Base-by-base conservation (phyloP, 2,329 filamentous ascomycete genomes). In the Alternaria panax region DNA sequence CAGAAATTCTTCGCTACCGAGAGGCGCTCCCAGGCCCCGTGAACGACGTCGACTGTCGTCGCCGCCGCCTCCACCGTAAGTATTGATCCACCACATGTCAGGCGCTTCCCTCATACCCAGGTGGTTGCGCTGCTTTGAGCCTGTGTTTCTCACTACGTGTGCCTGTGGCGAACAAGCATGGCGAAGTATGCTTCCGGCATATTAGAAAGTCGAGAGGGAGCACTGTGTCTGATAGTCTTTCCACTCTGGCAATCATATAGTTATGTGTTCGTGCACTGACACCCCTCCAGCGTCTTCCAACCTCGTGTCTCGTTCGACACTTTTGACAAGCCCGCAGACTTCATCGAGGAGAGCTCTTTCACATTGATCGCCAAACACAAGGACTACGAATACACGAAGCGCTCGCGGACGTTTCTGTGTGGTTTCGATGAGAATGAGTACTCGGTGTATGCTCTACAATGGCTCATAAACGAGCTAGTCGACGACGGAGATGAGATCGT, bases 401-500 rank as follows among this genome's bases (percentile, higher is more conserved):
- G 92, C 60, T 95, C 92, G 54, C 88, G 93, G 53, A 96, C 92
- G 8, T 96, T 97, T 71, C 88, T 97, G 75, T 94, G 93, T 64
- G 93, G 93, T 20, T 91, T 93, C 18, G 93, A 97, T 78, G 91
- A 94, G 71, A 93, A 97, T 69, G 87, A 92, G 59, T 97, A 97
- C 78, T 96, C 92, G 7, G 92, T 96, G 63, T 95, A 94, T 78
- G 93, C 93, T 16, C 83, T 97, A 18, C 92, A 96, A 78, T 97
- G 93, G 93, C 84, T 97, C 51, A 87, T 97, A 38, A 92, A 96
- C 70, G 92, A 96, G 79, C 84, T 97, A 56, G 92, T 97, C 40
- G 93, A 97, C 70, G 93, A 97, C 72, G 93, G 93, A 18, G 93
- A 97, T 74, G 92, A 97, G 78, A 90, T 97, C 57, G 91, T 97